Conservation (phyloP, 257 asterid species). For the Catharanthus roseus region DNA sequence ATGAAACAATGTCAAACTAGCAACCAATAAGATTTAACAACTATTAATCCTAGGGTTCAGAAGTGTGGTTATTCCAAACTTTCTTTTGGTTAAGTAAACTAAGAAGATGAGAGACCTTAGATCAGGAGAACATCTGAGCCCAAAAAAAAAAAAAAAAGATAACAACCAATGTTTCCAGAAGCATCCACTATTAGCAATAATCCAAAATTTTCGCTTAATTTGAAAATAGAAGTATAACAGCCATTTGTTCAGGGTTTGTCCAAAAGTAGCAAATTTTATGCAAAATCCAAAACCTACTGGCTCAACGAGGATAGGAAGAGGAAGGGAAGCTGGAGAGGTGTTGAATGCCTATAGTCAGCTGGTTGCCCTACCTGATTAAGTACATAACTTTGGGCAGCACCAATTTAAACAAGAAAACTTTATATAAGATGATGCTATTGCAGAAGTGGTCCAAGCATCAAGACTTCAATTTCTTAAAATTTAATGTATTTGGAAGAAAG, state of each 20-base stretch:
- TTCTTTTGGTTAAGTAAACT: not conserved
- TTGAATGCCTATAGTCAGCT: not conserved
- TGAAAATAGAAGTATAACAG: too few species aligned
- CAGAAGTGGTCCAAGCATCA: not conserved
- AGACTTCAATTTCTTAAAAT: not conserved
- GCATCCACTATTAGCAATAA: too few species aligned
- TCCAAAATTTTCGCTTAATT: too few species aligned
- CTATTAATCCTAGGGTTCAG: not conserved
- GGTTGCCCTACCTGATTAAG: not conserved
- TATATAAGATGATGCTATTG: too few species aligned
- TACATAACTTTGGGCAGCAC: not conserved
- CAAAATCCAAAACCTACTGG: not conserved
- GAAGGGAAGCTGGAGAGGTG: not conserved
- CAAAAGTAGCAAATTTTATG: not conserved
- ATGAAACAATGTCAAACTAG: not conserved
- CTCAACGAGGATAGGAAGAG: not conserved
- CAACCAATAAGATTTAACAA: not conserved
- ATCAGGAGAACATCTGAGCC: constrained; percentile 9
- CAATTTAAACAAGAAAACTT: not conserved
- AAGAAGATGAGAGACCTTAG: not conserved
- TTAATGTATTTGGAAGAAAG: not conserved
- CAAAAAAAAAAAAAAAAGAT: not conserved
- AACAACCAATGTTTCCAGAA: not conserved
- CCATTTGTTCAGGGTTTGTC: too few species aligned
- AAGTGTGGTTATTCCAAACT: not conserved